Evolutionary conservation across 805 yeast genomes (phyloP).

Genomic region (Candida anglica): DNA sequence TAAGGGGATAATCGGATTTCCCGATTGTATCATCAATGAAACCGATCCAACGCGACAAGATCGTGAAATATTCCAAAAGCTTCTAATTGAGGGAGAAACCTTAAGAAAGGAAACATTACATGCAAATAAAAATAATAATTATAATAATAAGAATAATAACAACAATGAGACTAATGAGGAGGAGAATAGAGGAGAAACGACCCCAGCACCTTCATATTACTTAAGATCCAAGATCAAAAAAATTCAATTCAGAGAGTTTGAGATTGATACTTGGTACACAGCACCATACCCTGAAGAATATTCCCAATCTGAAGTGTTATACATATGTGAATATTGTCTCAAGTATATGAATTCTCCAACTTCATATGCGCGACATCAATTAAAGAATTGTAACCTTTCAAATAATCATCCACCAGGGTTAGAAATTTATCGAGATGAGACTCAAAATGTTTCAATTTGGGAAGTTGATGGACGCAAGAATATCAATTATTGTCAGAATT

Average conservation of each 20-base stretch:
- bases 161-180: slow-evolving; percentile 14
- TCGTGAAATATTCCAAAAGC: slow-evolving; percentile 42
- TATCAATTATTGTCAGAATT: slow-evolving; percentile 78
- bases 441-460: slow-evolving; percentile 33
- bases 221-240: slow-evolving; percentile 45
- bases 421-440: slow-evolving; percentile 36
- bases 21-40: slow-evolving; percentile 54
- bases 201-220: slow-evolving; percentile 15
- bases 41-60: slow-evolving; percentile 60
- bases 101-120: slow-evolving; percentile 12
- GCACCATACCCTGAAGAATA: slow-evolving; percentile 92
- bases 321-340: slow-evolving; percentile 81
- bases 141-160: too few species aligned
- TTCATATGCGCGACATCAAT: slow-evolving; percentile 62
- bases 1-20: slow-evolving; percentile 57
- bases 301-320: slow-evolving; percentile 55
- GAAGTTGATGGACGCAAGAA: slow-evolving; percentile 78
- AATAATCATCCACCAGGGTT: slow-evolving; percentile 61
- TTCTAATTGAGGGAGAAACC: slow-evolving; percentile 35
- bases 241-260: slow-evolving; percentile 67
- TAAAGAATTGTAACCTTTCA: slow-evolving; percentile 59
- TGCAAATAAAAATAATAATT: slow-evolving; percentile 7
- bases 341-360: slow-evolving; percentile 72
- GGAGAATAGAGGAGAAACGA: slow-evolving; percentile 12
- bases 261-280: slow-evolving; percentile 87